A percentile compares a stretch with the other conserved stretches of the same genome.
Conservation (phyloP, 768 basidiomycete genomes). For the Naematelia encephala region DNA sequence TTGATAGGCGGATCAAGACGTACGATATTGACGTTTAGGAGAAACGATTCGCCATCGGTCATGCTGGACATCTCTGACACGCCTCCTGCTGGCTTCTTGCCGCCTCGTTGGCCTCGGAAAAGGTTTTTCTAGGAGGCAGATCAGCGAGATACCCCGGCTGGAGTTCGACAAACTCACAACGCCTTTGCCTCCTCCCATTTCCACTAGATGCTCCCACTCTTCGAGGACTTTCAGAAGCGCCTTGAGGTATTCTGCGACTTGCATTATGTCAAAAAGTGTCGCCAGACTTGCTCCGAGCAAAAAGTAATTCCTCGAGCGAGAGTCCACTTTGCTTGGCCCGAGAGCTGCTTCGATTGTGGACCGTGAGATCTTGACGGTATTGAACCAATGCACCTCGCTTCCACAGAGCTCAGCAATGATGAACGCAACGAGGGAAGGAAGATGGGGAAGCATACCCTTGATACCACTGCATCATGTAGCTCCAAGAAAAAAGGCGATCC, state of each 20-base stretch:
- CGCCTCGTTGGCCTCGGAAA: slow-evolving; percentile 31
- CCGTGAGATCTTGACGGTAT: slow-evolving; percentile 41
- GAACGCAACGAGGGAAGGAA: background rate
- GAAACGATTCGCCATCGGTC: slow-evolving; percentile 23
- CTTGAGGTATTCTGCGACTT: slow-evolving; percentile 25
- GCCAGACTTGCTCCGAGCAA: slow-evolving; percentile 42
- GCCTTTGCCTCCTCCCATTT: slow-evolving; percentile 33
- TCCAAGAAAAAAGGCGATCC: slow-evolving; percentile 39
- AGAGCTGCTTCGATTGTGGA: slow-evolving; percentile 29
- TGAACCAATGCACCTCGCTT: slow-evolving; percentile 46
- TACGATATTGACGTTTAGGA: slow-evolving; percentile 39
- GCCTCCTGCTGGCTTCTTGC: slow-evolving; percentile 22
- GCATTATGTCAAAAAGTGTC: slow-evolving; percentile 34
- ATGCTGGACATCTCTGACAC: slow-evolving; percentile 22
- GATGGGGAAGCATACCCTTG: slow-evolving; percentile 29
- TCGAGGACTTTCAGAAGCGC: slow-evolving; percentile 36
- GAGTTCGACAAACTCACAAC: slow-evolving; percentile 37
- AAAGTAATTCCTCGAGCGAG: slow-evolving; percentile 33
- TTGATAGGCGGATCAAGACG: slow-evolving; percentile 7
- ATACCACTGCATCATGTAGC: slow-evolving; percentile 46
- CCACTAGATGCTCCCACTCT: slow-evolving; percentile 45
- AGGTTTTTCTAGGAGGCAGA: slow-evolving; percentile 33
- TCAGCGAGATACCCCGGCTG: slow-evolving; percentile 3
- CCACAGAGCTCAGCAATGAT: background rate
- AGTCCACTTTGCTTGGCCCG: slow-evolving; percentile 30